Percentiles rank a stretch among this genome's conserved stretches.
phyloP scores from a whole-genome alignment of 306 rosid genomes.

The Boehmeria nivea region DNA sequence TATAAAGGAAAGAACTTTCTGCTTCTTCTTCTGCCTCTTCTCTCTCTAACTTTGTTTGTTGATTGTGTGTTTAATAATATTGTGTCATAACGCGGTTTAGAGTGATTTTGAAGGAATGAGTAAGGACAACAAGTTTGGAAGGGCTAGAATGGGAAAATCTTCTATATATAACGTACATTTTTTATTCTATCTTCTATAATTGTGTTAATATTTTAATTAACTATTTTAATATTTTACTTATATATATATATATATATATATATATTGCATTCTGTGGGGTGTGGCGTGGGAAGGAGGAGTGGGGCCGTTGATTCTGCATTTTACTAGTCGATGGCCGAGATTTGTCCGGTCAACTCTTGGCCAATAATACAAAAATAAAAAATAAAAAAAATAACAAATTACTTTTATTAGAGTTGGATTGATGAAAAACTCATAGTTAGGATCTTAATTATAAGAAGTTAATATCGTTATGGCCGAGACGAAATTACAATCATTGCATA shows the following conservation, averaged over 20 bases:
- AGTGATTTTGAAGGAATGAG: neutral
- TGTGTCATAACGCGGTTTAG: slow-evolving; percentile 10
- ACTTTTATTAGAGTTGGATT: too few species aligned
- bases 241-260: neutral
- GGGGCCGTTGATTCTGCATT: neutral
- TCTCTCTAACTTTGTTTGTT: too few species aligned
- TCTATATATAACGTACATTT: neutral
- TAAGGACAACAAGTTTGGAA: neutral
- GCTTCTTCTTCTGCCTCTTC: neutral
- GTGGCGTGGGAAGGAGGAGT: slow-evolving; percentile 3
- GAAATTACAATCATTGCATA: too few species aligned
- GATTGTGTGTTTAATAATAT: neutral
- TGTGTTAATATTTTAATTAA: neutral
- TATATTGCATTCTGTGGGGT: too few species aligned
- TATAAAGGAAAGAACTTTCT: neutral
- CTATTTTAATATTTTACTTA: neutral
- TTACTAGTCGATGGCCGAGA: slow-evolving; percentile 2
- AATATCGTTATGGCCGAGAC: too few species aligned
- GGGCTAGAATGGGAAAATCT: slow-evolving; percentile 2
- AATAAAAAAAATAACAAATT: too few species aligned
- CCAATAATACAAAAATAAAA: neutral
- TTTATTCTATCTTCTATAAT: neutral
- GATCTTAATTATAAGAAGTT: too few species aligned
- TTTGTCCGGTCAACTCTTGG: slow-evolving; percentile 6
- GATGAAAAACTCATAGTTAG: too few species aligned